Base-by-base conservation (phyloP, 2,329 filamentous ascomycete genomes). In the Neonectria sp. region DNA sequence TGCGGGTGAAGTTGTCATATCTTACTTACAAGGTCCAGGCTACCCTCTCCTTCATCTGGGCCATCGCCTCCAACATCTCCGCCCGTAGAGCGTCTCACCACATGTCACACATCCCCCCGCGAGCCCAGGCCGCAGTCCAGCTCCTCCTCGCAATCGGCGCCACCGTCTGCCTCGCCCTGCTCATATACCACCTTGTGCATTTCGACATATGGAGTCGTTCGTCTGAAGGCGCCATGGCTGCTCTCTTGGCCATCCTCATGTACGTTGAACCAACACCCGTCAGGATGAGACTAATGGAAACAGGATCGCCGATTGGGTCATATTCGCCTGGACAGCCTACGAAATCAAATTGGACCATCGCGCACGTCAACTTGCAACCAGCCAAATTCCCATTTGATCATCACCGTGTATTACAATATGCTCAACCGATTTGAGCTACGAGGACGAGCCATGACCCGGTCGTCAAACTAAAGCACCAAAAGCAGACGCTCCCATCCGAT, bases 181-280 rank as follows among this genome's bases (percentile, higher is more conserved):
- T 76, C 7, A 60, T 75, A 1, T 72, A 69, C 24, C 71, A 76
- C 25, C 58, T 73, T 48, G 66, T 69, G 13, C 61, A 53, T 21
- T 70, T 69, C 8, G 24, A 57, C 11, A 59, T 68, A 12, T 73
- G 71, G 69, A 71, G 64, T 27, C 58, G 65, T 9, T 62, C 61
- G 9, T 49, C 65, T 0, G 72, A 74, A 25, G 70, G 67, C 3
- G 67, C 60, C 2, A 77, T 75, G 71, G 70, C 71, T 8, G 73
- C 68, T 24, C 68, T 77, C 6, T 29, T 77, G 4, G 73, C 63
- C 1, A 68, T 76, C 48, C 62, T 76, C n/a, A 71, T 72, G 75
- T 75, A 66, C 9, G 70, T 68, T 12, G 11, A 29, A 3, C 15
- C 2, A 40, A 40, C 40, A 37, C 15, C 31, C 15, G 17, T 21